Percentiles rank a stretch among this genome's conserved stretches.
phyloP scores from a whole-genome alignment of 2,329 filamentous ascomycete species.

The Didymella lethalis region DNA sequence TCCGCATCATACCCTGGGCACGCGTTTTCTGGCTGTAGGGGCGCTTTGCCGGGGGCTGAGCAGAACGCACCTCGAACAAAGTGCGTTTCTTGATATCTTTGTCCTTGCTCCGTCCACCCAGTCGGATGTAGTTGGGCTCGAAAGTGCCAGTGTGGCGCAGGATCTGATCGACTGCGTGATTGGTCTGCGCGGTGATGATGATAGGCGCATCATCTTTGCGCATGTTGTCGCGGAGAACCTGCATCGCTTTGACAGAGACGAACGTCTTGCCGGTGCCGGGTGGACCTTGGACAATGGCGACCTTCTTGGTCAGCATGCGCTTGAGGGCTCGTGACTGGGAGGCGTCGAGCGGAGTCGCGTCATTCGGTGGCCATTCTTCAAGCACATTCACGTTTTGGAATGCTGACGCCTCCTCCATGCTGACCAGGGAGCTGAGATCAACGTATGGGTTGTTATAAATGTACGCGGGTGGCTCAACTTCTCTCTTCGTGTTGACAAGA shows the following conservation, averaged over 20 bases:
- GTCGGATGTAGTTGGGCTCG: slow-evolving; percentile 68
- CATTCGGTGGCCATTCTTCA: slow-evolving; percentile 61
- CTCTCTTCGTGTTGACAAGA: slow-evolving; percentile 59
- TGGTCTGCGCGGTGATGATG: slow-evolving; percentile 84
- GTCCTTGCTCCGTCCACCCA: slow-evolving; percentile 75
- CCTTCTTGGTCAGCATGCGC: slow-evolving; percentile 72
- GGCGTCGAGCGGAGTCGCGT: slow-evolving; percentile 64
- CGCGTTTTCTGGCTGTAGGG: slow-evolving; percentile 51
- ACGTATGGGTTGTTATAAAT: slow-evolving; percentile 58
- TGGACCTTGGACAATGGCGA: slow-evolving; percentile 84
- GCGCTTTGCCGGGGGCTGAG: slow-evolving; percentile 28
- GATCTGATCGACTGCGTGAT: slow-evolving; percentile 88
- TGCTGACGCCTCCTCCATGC: slow-evolving; percentile 45
- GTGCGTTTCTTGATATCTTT: slow-evolving; percentile 70
- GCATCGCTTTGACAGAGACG: slow-evolving; percentile 76
- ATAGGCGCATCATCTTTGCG: slow-evolving; percentile 68
- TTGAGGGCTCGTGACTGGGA: slow-evolving; percentile 75
- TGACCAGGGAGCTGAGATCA: slow-evolving; percentile 59
- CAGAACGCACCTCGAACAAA: slow-evolving; percentile 66
- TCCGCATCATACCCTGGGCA: slow-evolving; percentile 54
- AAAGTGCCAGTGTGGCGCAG: slow-evolving; percentile 69
- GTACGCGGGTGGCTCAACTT: slow-evolving; percentile 62
- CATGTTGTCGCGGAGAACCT: slow-evolving; percentile 69
- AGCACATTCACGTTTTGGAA: slow-evolving; percentile 63
- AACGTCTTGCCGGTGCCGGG: slow-evolving; percentile 84